Evolutionary conservation across 2,329 filamentous ascomycete species (phyloP).

Genomic region (Waltergamsia citrina): DNA sequence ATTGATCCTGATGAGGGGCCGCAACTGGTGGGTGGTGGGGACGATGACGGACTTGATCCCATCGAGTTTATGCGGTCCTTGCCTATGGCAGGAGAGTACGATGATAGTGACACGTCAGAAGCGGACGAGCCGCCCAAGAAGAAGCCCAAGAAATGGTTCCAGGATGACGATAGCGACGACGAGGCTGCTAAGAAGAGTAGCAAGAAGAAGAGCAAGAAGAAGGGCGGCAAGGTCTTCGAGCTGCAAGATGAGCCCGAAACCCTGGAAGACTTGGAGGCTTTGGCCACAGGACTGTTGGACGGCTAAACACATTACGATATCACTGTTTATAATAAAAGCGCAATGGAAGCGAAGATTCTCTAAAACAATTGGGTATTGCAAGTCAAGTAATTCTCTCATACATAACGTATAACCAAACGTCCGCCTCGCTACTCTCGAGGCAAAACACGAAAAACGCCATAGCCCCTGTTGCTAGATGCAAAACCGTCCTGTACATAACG

Average conservation of each 20-base stretch:
- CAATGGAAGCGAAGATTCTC: too few relatives aligned
- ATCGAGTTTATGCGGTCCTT: slow-evolving; percentile 49
- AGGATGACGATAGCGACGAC: slow-evolving; percentile 57
- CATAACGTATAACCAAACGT: too few relatives aligned
- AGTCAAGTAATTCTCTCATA: too few relatives aligned
- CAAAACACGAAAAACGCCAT: too few relatives aligned
- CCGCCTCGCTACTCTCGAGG: neutral
- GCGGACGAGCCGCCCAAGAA: slow-evolving; percentile 40
- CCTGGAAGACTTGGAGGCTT: slow-evolving; percentile 66
- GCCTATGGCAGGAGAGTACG: slow-evolving; percentile 32
- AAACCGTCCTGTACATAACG: too few relatives aligned
- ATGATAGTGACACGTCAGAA: slow-evolving; percentile 18
- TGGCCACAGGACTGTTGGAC: slow-evolving; percentile 64
- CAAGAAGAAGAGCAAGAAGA: slow-evolving; percentile 31
- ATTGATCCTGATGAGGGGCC: slow-evolving; percentile 14
- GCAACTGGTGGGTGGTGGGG: slow-evolving; percentile 16
- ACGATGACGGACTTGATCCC: slow-evolving; percentile 39
- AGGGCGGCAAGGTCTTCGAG: slow-evolving; percentile 47
- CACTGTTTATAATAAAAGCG: too few relatives aligned
- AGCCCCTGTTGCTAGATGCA: too few relatives aligned
- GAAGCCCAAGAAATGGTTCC: slow-evolving; percentile 72
- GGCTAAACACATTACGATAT: slow-evolving; percentile 18
- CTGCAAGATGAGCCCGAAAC: slow-evolving; percentile 64
- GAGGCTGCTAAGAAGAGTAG: slow-evolving; percentile 26
- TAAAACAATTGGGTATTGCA: too few relatives aligned